phyloP scores from a whole-genome alignment of 306 rosid genomes.

The Castanea crenata region DNA sequence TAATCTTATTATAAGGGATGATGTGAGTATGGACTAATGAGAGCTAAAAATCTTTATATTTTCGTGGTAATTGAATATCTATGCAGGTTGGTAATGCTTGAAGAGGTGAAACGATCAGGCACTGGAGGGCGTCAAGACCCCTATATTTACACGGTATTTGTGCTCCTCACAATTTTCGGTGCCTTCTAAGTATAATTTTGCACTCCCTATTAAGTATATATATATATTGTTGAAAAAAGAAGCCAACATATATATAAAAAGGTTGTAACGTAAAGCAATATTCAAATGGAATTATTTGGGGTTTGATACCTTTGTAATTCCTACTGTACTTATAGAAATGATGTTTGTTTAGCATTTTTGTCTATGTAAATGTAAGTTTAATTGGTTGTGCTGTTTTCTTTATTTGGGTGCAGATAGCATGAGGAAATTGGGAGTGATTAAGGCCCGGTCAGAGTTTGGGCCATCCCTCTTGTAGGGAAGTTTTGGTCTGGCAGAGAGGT shows the following conservation, averaged over 20 bases:
- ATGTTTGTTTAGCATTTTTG: neutral
- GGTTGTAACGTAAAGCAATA: neutral
- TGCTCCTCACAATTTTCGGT: neutral
- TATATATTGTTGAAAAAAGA: neutral
- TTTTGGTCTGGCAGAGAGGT: conserved; percentile 13
- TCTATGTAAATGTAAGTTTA: neutral
- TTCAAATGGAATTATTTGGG: neutral
- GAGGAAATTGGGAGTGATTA: neutral
- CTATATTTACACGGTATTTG: conserved; percentile 50
- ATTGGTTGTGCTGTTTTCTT: neutral
- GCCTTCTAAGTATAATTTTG: neutral
- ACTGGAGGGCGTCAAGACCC: conserved; percentile 73
- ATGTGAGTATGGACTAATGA: too few relatives aligned
- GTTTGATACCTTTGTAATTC: neutral
- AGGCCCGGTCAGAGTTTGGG: neutral
- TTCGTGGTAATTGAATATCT: neutral
- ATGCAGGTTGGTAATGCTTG: conserved; percentile 51
- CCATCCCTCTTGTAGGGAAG: conserved; percentile 3
- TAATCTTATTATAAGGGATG: too few relatives aligned
- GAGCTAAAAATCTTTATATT: too few relatives aligned
- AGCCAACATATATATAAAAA: neutral
- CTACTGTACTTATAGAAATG: neutral
- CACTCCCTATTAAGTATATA: neutral
- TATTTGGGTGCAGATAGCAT: conserved; percentile 25
- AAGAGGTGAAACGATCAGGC: conserved; percentile 61